Conservation (phyloP, 768 basidiomycete species). For the Royoungia palumana region DNA sequence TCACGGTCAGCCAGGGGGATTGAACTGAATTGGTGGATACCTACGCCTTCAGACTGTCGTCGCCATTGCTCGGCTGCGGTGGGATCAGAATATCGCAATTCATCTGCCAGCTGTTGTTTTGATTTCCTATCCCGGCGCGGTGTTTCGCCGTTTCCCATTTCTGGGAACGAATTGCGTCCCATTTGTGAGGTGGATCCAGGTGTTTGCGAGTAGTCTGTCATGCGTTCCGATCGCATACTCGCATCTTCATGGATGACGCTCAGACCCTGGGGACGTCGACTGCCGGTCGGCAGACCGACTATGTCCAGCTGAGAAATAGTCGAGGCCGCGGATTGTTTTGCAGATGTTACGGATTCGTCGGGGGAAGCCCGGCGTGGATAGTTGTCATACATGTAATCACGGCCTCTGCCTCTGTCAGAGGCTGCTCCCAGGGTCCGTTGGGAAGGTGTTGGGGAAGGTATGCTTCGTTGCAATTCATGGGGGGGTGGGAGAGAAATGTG, state of each 20-base stretch:
- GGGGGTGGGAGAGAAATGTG: conserved; percentile 49
- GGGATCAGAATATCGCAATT: conserved; percentile 35
- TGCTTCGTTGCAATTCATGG: conserved; percentile 38
- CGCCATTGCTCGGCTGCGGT: conserved; percentile 32
- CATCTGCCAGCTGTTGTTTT: conserved; percentile 34
- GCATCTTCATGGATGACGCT: conserved; percentile 34
- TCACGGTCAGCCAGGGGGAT: neutral
- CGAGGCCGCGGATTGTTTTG: conserved; percentile 27
- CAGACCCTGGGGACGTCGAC: conserved; percentile 17
- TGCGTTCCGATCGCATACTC: conserved; percentile 26
- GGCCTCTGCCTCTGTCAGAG: conserved; percentile 19
- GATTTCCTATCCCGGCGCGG: conserved; percentile 13
- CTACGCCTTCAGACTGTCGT: conserved; percentile 18
- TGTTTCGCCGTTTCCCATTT: conserved; percentile 18
- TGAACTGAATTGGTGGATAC: neutral
- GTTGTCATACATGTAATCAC: conserved; percentile 25
- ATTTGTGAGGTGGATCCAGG: conserved; percentile 18
- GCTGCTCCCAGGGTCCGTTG: conserved; percentile 17
- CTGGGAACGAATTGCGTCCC: conserved; percentile 11
- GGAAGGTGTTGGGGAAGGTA: conserved; percentile 29
- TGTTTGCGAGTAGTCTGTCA: conserved; percentile 22
- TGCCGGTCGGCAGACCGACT: conserved; percentile 22
- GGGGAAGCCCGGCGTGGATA: conserved; percentile 25
- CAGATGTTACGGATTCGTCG: conserved; percentile 29
- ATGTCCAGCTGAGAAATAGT: conserved; percentile 34